Base-by-base conservation (phyloP, 441 rosid species). In the Gossypium davidsonii region DNA sequence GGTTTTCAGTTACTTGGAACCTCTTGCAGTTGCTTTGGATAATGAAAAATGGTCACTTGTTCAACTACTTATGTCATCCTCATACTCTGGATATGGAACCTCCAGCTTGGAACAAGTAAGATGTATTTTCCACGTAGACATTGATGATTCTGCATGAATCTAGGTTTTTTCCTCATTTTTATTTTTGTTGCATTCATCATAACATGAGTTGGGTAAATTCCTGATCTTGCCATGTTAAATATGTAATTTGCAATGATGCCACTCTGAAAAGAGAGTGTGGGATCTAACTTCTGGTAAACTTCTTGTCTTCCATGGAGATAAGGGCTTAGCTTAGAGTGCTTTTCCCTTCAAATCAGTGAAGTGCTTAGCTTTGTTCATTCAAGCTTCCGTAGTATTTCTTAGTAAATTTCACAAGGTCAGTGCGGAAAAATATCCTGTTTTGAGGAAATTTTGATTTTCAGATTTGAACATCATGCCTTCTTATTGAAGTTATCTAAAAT, bases 21-120 rank as follows among this genome's bases (percentile, higher is more conserved):
- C 99, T 79, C 91, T 94, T 71, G 94, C 98, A 17, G 78, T 85
- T 78, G 97, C 98, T 81, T 82, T 92, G 88, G 98, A 91, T 79
- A 88, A 81, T 70, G 99, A 91, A 83, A 89, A 90, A 82, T 91
- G 99, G 94, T 92, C 99, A 9, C 92, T 94, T 79, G 98, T 94
- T 79, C 98, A 94, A 51, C 73, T 91, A 26, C 86, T 90, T 18
- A 82, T 94, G 90, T 88, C 98, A 14, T 92, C 98, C 65, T 94
- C 99, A 0, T 94, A 92, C 71, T 74, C 77, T 79, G 97, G 99
- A 82, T 94, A 84, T 20, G 98, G 99, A 76, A 90, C 88, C 76
- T 88, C 98, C 84, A 85, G 89, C 87, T 87, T 94, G 80, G 84
- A 87, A 83, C 97, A 94, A 83, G 98, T 94, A 89, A 79, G 72